Conservation (phyloP, 116 monocot species). For the Cymodocea nodosa region DNA sequence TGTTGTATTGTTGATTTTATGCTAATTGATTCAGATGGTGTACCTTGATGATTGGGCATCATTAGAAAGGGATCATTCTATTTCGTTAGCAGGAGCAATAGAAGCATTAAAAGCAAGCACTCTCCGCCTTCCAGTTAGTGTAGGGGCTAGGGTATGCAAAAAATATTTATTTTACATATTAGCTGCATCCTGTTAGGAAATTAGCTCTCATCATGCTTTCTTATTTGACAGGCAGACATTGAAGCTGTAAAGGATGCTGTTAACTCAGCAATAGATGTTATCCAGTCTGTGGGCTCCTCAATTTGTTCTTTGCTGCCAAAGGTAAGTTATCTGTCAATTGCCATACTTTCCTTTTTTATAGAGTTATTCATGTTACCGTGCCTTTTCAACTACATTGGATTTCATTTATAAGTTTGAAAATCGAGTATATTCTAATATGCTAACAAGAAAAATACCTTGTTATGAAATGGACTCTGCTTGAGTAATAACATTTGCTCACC, state of each 20-base stretch:
- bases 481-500: no score
- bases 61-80: constrained; percentile 53
- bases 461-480: no score
- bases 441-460: no score
- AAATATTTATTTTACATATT: neutral
- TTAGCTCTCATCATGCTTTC: neutral
- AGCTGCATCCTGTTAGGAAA: no score
- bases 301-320: constrained; percentile 52
- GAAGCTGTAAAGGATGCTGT: constrained; percentile 53
- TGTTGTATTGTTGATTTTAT: neutral
- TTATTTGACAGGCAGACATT: constrained; percentile 45
- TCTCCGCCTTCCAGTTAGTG: constrained; percentile 59
- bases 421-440: no score
- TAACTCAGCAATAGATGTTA: constrained; percentile 70
- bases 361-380: no score
- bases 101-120: constrained; percentile 66
- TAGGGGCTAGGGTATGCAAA: constrained; percentile 57
- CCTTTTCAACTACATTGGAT: no score
- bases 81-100: constrained; percentile 48
- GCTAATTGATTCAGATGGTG: constrained; percentile 21
- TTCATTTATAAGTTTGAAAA: no score
- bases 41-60: constrained; percentile 70
- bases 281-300: constrained; percentile 73
- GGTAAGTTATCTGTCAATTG: constrained; percentile 24
- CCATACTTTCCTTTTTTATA: neutral